phyloP scores from a whole-genome alignment of 2,329 filamentous ascomycete genomes.

The Penicillium sp. region DNA sequence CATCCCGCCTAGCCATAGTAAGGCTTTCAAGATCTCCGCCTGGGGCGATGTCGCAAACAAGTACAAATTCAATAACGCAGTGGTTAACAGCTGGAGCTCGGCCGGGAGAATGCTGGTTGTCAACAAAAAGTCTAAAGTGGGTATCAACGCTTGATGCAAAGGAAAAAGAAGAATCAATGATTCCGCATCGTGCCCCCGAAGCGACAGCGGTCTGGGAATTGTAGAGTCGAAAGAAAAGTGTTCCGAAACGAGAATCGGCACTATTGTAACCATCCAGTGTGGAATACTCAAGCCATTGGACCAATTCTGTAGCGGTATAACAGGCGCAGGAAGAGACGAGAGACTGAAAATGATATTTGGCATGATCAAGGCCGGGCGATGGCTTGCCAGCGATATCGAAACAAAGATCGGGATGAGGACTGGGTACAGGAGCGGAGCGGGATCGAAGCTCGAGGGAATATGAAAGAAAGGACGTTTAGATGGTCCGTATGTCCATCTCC shows the following conservation, averaged over 20 bases:
- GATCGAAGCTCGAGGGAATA: constrained; percentile 80
- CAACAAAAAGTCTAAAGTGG: constrained; percentile 74
- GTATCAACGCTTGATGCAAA: constrained; percentile 74
- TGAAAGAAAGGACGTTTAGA: constrained; percentile 51
- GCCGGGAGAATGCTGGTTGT: constrained; percentile 84
- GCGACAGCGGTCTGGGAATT: constrained; percentile 32
- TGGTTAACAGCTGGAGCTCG: constrained; percentile 84
- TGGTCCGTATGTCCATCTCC: constrained; percentile 27
- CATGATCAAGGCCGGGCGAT: constrained; percentile 63
- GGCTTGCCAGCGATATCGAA: constrained; percentile 68
- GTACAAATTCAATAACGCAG: constrained; percentile 77
- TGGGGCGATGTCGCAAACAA: constrained; percentile 79
- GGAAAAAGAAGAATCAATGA: constrained; percentile 70
- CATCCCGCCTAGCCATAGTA: constrained; percentile 83
- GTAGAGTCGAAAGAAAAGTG: constrained; percentile 38
- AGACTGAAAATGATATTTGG: constrained; percentile 82
- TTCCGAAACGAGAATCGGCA: constrained; percentile 63
- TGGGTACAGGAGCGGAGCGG: constrained; percentile 87
- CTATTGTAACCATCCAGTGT: constrained; percentile 77
- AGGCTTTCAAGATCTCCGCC: constrained; percentile 76
- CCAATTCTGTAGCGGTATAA: constrained; percentile 66
- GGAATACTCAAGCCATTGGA: constrained; percentile 61
- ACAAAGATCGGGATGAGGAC: constrained; percentile 73
- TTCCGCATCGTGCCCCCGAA: constrained; percentile 54
- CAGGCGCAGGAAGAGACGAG: constrained; percentile 69